Evolutionary conservation across 768 basidiomycete genomes (phyloP).

Genomic region (Suillus subaureus): DNA sequence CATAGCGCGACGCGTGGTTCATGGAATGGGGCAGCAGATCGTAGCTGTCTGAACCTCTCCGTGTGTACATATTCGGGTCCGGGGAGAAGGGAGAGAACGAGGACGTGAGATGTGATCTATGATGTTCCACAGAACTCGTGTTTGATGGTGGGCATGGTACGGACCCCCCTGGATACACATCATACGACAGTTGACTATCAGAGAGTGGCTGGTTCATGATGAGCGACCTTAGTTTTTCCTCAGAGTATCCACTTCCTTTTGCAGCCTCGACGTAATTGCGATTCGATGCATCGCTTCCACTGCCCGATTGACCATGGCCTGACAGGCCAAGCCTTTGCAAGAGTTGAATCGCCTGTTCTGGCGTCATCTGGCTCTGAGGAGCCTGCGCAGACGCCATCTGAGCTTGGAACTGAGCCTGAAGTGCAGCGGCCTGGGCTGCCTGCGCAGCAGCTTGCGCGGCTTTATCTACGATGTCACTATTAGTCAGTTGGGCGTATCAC

Average conservation of each 20-base stretch:
- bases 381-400: slow-evolving; percentile 25
- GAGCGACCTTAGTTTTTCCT: slow-evolving; percentile 28
- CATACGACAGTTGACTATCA: slow-evolving; percentile 23
- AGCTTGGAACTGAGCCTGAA: slow-evolving; percentile 49
- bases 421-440: slow-evolving; percentile 73
- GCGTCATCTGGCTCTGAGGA: slow-evolving; percentile 42
- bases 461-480: slow-evolving; percentile 57
- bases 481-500: slow-evolving; percentile 8
- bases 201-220: slow-evolving; percentile 21
- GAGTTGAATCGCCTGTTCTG: slow-evolving; percentile 65
- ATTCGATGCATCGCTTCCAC: slow-evolving; percentile 15
- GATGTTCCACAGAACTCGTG: slow-evolving; percentile 20
- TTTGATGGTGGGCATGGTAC: slow-evolving; percentile 17
- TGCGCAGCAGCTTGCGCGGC: slow-evolving; percentile 90
- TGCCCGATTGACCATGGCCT: slow-evolving; percentile 30
- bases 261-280: slow-evolving; percentile 14
- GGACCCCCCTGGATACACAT: slow-evolving; percentile 23
- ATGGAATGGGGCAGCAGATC: slow-evolving; percentile 45
- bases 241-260: slow-evolving; percentile 19
- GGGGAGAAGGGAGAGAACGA: slow-evolving; percentile 81
- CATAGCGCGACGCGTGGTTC: slow-evolving; percentile 56
- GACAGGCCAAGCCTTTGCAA: slow-evolving; percentile 56
- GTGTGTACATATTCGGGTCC: slow-evolving; percentile 57
- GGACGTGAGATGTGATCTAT: slow-evolving; percentile 22
- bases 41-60: slow-evolving; percentile 35